Percentiles rank a stretch among this genome's conserved stretches.
Evolutionary conservation across 2,329 filamentous ascomycete genomes (phyloP).

Genomic region (Sporothrix pallida): DNA sequence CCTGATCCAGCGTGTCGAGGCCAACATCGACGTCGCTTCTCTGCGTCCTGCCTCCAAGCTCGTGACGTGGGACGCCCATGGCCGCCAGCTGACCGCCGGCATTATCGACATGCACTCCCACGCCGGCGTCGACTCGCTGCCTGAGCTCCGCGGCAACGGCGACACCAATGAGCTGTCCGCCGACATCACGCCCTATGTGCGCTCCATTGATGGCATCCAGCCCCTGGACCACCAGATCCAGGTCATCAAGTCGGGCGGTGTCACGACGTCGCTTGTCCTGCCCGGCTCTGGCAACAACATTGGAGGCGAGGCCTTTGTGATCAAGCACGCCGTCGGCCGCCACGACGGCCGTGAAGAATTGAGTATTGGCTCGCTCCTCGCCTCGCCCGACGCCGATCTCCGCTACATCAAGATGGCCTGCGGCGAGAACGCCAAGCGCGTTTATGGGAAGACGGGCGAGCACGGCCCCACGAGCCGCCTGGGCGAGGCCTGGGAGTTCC

Average conservation of each 20-base stretch:
- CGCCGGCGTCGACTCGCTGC: conserved; percentile 64
- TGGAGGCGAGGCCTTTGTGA: conserved; percentile 70
- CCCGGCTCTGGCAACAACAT: conserved; percentile 77
- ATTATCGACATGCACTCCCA: conserved; percentile 77
- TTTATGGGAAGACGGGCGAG: conserved; percentile 62
- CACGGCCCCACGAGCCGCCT: conserved; percentile 64
- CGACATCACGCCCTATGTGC: conserved; percentile 71
- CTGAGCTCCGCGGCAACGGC: conserved; percentile 57
- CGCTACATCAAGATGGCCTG: conserved; percentile 80
- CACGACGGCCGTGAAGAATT: conserved; percentile 66
- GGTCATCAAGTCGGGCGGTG: conserved; percentile 74
- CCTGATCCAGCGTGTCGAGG: conserved; percentile 61
- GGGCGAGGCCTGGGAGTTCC: conserved; percentile 72
- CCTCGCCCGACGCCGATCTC: conserved; percentile 67
- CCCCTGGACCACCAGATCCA: conserved; percentile 68
- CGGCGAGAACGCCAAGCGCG: conserved; percentile 70
- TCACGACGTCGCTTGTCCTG: conserved; percentile 70
- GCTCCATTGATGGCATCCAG: conserved; percentile 69
- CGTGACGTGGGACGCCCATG: conserved; percentile 59
- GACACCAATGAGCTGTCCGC: conserved; percentile 69
- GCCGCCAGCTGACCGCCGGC: conserved; percentile 67
- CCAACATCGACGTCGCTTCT: conserved; percentile 47
- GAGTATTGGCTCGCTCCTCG: conserved; percentile 67
- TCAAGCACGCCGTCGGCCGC: conserved; percentile 70
- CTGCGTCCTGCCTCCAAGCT: neutral